phyloP scores from a whole-genome alignment of 441 rosid species.

The Lepidium campestre region DNA sequence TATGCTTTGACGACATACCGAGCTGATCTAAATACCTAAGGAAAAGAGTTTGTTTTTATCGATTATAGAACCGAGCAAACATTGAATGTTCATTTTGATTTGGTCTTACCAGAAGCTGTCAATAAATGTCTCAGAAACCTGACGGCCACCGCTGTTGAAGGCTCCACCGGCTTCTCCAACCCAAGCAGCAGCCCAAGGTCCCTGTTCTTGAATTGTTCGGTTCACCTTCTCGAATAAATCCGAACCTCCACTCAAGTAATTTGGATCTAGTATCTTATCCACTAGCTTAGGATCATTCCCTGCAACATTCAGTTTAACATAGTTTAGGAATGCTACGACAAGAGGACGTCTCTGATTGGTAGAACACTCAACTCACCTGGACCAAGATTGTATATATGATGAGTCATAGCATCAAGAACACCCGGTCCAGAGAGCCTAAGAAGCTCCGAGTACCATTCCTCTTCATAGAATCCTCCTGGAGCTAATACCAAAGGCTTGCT shows the following conservation, averaged over 20 bases:
- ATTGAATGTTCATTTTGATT: background rate
- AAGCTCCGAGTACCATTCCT: slow-evolving; percentile 64
- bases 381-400: slow-evolving; percentile 95
- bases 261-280: slow-evolving; percentile 70
- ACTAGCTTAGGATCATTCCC: slow-evolving; percentile 72
- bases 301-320: slow-evolving; percentile 28
- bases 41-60: background rate
- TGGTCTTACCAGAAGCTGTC: slow-evolving; percentile 79
- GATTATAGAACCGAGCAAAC: background rate
- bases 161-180: slow-evolving; percentile 99
- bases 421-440: slow-evolving; percentile 70
- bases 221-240: slow-evolving; percentile 49
- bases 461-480: slow-evolving; percentile 88
- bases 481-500: slow-evolving; percentile 62
- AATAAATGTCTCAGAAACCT: slow-evolving; percentile 74
- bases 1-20: slow-evolving; percentile 76
- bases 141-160: slow-evolving; percentile 82
- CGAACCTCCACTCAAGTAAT: slow-evolving; percentile 46
- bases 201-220: slow-evolving; percentile 49
- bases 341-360: too few relatives aligned
- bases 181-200: slow-evolving; percentile 95
- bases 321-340: background rate
- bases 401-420: slow-evolving; percentile 54
- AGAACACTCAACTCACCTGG: slow-evolving; percentile 37
- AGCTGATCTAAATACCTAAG: slow-evolving; percentile 94